Percentiles rank a stretch among this genome's conserved stretches.
These are phyloP conservation scores for Borovskyia barvae DNA, from an alignment of 208 protist genomes.

Conservation along the genomic window DNA sequence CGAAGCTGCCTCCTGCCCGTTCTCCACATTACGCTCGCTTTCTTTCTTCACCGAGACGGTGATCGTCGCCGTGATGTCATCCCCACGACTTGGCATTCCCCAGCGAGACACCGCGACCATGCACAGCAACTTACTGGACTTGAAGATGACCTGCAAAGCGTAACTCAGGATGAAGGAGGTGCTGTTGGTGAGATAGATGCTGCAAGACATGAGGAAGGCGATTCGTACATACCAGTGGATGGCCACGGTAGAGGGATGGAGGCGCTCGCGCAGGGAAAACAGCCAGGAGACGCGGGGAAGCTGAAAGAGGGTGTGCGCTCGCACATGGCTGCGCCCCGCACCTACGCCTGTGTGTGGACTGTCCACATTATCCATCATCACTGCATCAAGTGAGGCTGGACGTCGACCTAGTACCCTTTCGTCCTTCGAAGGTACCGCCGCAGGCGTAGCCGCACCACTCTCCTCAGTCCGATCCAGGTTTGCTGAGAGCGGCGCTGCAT, in stretches of 20 bases:
- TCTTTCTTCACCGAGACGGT: too few relatives aligned
- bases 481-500: too few relatives aligned
- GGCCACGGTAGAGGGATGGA: slow-evolving; percentile 25
- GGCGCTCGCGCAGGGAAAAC: slow-evolving; percentile 5
- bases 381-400: background rate
- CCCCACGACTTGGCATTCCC: background rate
- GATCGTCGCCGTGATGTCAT: too few relatives aligned
- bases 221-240: slow-evolving; percentile 44
- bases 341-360: too few relatives aligned
- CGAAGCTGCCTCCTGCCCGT: too few relatives aligned
- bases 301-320: too few relatives aligned
- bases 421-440: too few relatives aligned
- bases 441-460: too few relatives aligned
- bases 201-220: slow-evolving; percentile 37
- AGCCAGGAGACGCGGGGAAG: too few relatives aligned
- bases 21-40: too few relatives aligned
- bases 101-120: slow-evolving; percentile 38
- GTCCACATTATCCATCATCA: slow-evolving; percentile 1
- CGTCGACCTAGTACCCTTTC: background rate
- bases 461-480: too few relatives aligned
- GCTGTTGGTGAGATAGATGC: slow-evolving; percentile 48
- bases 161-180: slow-evolving; percentile 47
- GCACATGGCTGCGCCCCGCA: too few relatives aligned
- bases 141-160: slow-evolving; percentile 60
- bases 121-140: slow-evolving; percentile 60